phyloP scores from a whole-genome alignment of 768 basidiomycete species.

The Terana coerulea region DNA sequence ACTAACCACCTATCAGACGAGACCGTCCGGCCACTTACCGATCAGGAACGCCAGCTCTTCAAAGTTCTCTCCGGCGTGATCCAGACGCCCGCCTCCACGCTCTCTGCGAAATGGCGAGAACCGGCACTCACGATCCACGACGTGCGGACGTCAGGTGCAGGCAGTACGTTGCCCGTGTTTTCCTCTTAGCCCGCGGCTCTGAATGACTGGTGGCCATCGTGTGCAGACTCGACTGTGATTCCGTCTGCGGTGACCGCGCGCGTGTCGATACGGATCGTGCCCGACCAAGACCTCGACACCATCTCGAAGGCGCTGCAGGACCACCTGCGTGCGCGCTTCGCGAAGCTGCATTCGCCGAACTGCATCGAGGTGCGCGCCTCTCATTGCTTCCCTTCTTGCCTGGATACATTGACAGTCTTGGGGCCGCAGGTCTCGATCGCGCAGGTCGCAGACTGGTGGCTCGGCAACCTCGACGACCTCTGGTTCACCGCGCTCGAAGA shows the following conservation, averaged over 20 bases:
- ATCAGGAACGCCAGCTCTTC: slow-evolving; percentile 67
- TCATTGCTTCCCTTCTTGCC: background rate
- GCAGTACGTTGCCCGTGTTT: slow-evolving; percentile 44
- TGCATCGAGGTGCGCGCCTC: slow-evolving; percentile 58
- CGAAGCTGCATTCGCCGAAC: slow-evolving; percentile 62
- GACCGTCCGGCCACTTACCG: slow-evolving; percentile 63
- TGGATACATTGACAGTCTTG: background rate
- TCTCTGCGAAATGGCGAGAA: slow-evolving; percentile 83
- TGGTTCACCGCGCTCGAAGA: slow-evolving; percentile 87
- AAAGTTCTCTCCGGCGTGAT: slow-evolving; percentile 66
- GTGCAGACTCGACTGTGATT: slow-evolving; percentile 80
- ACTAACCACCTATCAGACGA: slow-evolving; percentile 49
- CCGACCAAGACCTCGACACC: slow-evolving; percentile 79
- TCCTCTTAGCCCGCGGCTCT: background rate
- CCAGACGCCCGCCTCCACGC: slow-evolving; percentile 57
- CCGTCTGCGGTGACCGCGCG: slow-evolving; percentile 81
- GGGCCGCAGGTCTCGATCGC: slow-evolving; percentile 70
- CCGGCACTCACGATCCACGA: slow-evolving; percentile 89
- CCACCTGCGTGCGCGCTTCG: slow-evolving; percentile 59
- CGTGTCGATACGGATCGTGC: slow-evolving; percentile 89
- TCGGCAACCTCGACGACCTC: slow-evolving; percentile 78
- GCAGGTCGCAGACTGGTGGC: slow-evolving; percentile 94
- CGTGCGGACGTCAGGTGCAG: slow-evolving; percentile 77
- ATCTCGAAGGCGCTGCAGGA: slow-evolving; percentile 59
- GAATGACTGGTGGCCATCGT: background rate